These are phyloP conservation scores for Clathrus columnatus DNA, from an alignment of 768 basidiomycete species.

Conservation along the genomic window DNA sequence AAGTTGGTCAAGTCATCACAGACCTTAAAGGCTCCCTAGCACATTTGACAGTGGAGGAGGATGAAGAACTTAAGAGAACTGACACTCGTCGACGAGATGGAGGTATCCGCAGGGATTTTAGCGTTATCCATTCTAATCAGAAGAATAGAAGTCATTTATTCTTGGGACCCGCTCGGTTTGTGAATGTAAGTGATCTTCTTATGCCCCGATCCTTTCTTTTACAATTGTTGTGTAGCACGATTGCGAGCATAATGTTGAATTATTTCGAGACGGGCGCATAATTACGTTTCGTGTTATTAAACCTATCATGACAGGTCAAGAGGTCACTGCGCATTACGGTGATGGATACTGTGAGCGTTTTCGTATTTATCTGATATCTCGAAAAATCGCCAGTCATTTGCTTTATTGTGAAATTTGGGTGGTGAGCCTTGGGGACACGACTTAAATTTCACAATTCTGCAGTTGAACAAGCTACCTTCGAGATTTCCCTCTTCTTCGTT, in stretches of 20 bases:
- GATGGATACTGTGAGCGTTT: constrained; percentile 72
- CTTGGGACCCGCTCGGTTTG: constrained; percentile 85
- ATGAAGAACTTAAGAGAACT: constrained; percentile 77
- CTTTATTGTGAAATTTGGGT: constrained; percentile 15
- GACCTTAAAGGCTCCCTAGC: constrained; percentile 90
- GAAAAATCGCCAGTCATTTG: background rate
- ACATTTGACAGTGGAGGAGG: constrained; percentile 76
- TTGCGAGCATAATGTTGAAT: constrained; percentile 81
- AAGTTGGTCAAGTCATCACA: constrained; percentile 64
- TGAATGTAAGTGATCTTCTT: constrained; percentile 54
- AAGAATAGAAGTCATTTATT: constrained; percentile 91
- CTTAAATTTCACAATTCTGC: background rate
- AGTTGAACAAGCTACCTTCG: background rate
- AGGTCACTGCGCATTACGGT: constrained; percentile 85
- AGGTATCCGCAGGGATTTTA: constrained; percentile 73
- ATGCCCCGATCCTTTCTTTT: constrained; percentile 8
- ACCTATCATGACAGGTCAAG: constrained; percentile 71
- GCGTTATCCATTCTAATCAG: constrained; percentile 84
- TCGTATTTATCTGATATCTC: constrained; percentile 9
- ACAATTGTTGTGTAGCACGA: constrained; percentile 53
- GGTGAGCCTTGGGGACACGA: background rate
- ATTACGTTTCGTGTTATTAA: constrained; percentile 82
- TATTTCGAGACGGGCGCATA: constrained; percentile 82
- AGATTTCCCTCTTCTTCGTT: background rate
- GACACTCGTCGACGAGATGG: constrained; percentile 54